Base-by-base conservation (phyloP, 176 grass and related monocot genomes). In the Musa itinerans region DNA sequence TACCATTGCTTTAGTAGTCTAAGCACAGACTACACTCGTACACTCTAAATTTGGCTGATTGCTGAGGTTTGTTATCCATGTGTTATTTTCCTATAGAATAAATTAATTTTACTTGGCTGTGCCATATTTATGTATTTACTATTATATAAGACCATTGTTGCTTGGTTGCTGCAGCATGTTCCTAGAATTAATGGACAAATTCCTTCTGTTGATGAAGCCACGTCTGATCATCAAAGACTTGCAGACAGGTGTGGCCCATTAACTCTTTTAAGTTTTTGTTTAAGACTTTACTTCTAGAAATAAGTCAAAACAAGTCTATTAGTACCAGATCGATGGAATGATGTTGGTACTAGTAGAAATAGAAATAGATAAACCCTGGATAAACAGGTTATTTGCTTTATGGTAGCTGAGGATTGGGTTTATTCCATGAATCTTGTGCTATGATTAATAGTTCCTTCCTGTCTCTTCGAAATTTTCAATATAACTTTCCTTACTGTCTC, bases 111-210 rank as follows among this genome's bases (percentile, higher is more conserved):
- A 43, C 34, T 43, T 43, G 34, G 34, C 34, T 43, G 4, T 43
- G 34, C 34, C 34, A 43, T 43, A 43, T 43, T 43, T 43, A 43
- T 43, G 34, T 43, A 43, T 43, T 43, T 43, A 43, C 34, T 43
- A 43, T 43, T 43, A 43, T 43, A 43, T 67, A 81, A 89, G 74
- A 73, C 87, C 22, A 25, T 87, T 74, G 75, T 55, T 67, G 9
- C 61, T 53, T 80, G 19, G 12, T 19, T 65, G 81, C 3, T 89
- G 80, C 83, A 99, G 95, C 95, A 99, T 92, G 95, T 99, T 54
- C 95, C 95, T 83, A 92, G 75, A 93, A 94, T 99, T 76, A 99
- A 99, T 88, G 95, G 95, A 52, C 86, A 83, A 73, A 99, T 99
- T 84, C 95, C 95, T 83, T 92, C 95, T 65, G 12, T 89, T 2